A percentile compares a stretch with the other conserved stretches of the same genome.
Conservation (phyloP, 1,284 basidiomycete genomes). For the Pseudozyma flocculosa region DNA sequence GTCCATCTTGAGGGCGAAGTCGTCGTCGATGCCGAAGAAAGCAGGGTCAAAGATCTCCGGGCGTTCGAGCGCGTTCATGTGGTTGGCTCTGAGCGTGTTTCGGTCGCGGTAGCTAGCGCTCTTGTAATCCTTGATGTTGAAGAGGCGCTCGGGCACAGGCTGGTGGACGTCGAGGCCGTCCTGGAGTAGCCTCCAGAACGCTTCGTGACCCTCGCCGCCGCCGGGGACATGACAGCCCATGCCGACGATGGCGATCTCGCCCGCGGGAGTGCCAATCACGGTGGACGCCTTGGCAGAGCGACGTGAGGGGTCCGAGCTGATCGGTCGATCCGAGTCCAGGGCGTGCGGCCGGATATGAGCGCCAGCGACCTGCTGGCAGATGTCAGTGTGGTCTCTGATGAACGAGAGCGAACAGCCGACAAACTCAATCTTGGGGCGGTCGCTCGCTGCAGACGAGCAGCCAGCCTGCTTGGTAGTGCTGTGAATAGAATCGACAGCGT, state of each 20-base stretch:
- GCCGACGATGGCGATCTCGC: slow-evolving; percentile 36
- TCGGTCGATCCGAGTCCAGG: slow-evolving; percentile 13
- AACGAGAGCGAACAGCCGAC: slow-evolving; percentile 7
- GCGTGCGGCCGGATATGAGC: slow-evolving; percentile 15
- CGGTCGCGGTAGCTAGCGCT: slow-evolving; percentile 30
- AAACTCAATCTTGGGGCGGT: slow-evolving; percentile 6
- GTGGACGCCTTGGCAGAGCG: slow-evolving; percentile 15
- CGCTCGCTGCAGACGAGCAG: slow-evolving; percentile 8
- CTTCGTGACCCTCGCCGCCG: slow-evolving; percentile 32
- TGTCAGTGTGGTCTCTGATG: background rate
- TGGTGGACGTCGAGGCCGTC: slow-evolving; percentile 26
- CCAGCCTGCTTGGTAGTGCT: background rate
- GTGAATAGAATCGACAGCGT: background rate
- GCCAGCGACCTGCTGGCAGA: slow-evolving; percentile 1
- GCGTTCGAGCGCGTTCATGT: slow-evolving; percentile 21
- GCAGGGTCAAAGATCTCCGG: slow-evolving; percentile 23
- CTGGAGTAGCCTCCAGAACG: slow-evolving; percentile 29
- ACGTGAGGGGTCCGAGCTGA: slow-evolving; percentile 14
- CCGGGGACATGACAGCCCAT: slow-evolving; percentile 38
- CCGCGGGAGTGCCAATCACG: slow-evolving; percentile 25
- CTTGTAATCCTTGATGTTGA: slow-evolving; percentile 34
- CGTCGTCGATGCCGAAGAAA: slow-evolving; percentile 7
- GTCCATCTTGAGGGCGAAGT: slow-evolving; percentile 19
- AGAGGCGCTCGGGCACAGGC: slow-evolving; percentile 28
- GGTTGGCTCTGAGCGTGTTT: slow-evolving; percentile 37